phyloP scores from a whole-genome alignment of 108 stramenopile genomes.

The Nitzschia sp. region DNA sequence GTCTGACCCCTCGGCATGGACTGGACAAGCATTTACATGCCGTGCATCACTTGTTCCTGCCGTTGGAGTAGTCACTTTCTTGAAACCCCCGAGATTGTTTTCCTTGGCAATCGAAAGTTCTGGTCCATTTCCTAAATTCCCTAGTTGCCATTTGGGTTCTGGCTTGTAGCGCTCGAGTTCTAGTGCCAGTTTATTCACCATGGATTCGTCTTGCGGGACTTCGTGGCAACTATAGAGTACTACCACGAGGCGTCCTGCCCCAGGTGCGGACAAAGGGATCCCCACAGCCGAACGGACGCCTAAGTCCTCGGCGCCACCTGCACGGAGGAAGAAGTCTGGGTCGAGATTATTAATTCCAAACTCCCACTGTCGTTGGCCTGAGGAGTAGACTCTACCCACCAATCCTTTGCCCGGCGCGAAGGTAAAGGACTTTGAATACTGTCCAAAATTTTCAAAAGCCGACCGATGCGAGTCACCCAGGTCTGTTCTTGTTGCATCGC shows the following conservation, averaged over 20 bases:
- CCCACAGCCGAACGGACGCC: slow-evolving; percentile 59
- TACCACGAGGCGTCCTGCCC: slow-evolving; percentile 60
- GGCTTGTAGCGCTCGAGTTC: slow-evolving; percentile 44
- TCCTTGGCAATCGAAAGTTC: not conserved
- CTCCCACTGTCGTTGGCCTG: slow-evolving; percentile 51
- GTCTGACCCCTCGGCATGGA: not conserved
- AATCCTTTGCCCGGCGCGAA: slow-evolving; percentile 58
- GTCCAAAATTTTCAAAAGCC: slow-evolving; percentile 54
- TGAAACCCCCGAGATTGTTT: not conserved
- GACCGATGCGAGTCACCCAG: slow-evolving; percentile 11
- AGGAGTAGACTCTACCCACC: slow-evolving; percentile 63
- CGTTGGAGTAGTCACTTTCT: not conserved
- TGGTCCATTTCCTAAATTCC: not conserved
- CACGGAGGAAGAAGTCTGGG: slow-evolving; percentile 53
- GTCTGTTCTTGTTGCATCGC: slow-evolving; percentile 30
- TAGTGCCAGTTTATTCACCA: slow-evolving; percentile 25
- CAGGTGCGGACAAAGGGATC: slow-evolving; percentile 46
- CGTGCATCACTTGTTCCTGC: not conserved
- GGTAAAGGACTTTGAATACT: slow-evolving; percentile 59
- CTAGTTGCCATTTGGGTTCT: slow-evolving; percentile 65
- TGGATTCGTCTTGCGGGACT: slow-evolving; percentile 31
- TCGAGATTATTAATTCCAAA: slow-evolving; percentile 36
- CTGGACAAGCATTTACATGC: not conserved
- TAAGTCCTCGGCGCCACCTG: slow-evolving; percentile 64
- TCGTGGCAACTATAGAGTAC: slow-evolving; percentile 52